Evolutionary conservation across 2,329 filamentous ascomycete species (phyloP).

Genomic region (Didymella keratinophila): DNA sequence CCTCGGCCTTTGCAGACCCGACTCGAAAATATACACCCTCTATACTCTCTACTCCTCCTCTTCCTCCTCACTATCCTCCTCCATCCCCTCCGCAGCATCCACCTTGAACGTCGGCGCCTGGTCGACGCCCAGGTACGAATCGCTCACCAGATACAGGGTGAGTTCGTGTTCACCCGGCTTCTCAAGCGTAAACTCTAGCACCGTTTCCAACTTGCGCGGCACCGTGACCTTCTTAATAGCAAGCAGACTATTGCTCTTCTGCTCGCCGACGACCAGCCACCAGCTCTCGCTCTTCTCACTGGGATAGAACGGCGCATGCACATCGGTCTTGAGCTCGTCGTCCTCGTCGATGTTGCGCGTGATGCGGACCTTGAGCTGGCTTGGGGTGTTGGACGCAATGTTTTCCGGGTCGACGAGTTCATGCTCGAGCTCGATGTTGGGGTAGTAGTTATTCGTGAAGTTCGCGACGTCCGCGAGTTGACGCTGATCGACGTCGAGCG

Average conservation of each 20-base stretch:
- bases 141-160: conserved; percentile 94
- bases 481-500: conserved; percentile 77
- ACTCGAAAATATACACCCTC: background rate
- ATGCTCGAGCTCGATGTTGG: conserved; percentile 91
- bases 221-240: conserved; percentile 96
- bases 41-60: conserved; percentile 21
- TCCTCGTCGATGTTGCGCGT: conserved; percentile 80
- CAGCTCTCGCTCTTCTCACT: conserved; percentile 93
- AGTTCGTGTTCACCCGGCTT: conserved; percentile 83
- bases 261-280: conserved; percentile 97
- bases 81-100: conserved; percentile 88
- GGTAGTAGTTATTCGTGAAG: conserved; percentile 97
- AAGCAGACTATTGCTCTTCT: conserved; percentile 83
- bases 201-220: conserved; percentile 76
- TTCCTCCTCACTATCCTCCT: conserved; percentile 88
- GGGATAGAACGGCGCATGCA: conserved; percentile 96
- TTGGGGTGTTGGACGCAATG: conserved; percentile 79
- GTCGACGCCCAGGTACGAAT: conserved; percentile 96
- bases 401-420: conserved; percentile 81
- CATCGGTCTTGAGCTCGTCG: conserved; percentile 77
- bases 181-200: conserved; percentile 87
- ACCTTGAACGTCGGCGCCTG: conserved; percentile 92
- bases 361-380: conserved; percentile 84
- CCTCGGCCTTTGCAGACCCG: background rate
- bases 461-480: conserved; percentile 89